Evolutionary conservation across 78 protist species (phyloP).

Genomic region (Polysphondylium violaceum): DNA sequence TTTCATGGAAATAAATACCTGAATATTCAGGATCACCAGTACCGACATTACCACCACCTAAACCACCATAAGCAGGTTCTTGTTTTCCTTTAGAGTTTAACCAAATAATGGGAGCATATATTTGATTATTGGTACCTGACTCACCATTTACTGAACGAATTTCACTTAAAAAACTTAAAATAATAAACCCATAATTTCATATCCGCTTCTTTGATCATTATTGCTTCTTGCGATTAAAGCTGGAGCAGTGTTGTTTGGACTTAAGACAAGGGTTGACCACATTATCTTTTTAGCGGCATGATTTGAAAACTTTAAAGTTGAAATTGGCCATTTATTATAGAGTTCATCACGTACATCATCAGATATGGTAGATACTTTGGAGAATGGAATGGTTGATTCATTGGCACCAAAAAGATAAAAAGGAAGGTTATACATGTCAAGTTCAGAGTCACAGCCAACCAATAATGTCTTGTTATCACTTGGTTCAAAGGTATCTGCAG

Average conservation of each 20-base stretch:
- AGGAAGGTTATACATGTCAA: neutral
- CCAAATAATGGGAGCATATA: neutral
- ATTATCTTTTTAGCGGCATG: constrained; percentile 14
- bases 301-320: too few species aligned
- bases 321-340: neutral
- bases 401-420: constrained; percentile 45
- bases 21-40: constrained; percentile 36
- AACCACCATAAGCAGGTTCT: neutral
- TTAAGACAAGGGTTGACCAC: neutral
- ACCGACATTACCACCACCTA: neutral
- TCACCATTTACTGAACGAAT: constrained; percentile 11
- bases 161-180: neutral
- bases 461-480: constrained; percentile 34
- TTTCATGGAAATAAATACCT: constrained; percentile 46
- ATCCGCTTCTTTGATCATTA: constrained; percentile 3
- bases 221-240: neutral
- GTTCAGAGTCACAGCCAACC: neutral
- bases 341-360: neutral
- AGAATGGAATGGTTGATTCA: neutral
- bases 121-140: neutral
- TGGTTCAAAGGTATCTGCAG: constrained; percentile 32
- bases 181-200: neutral
- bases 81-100: neutral
- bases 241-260: neutral
- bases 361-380: neutral